Base-by-base conservation (phyloP, 257 asterid genomes). In the Solanum chiquidenum region DNA sequence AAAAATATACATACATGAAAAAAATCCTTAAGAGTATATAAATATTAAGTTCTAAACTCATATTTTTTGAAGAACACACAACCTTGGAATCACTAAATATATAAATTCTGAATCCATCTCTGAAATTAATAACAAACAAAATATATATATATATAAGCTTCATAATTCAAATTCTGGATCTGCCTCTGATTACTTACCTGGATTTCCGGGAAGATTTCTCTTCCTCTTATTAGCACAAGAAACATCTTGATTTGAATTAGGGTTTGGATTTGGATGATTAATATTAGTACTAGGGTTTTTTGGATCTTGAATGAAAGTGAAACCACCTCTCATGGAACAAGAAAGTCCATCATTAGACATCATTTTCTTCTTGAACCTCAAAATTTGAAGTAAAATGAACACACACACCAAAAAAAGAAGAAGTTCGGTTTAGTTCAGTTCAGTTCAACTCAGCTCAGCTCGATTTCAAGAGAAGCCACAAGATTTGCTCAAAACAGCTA, bases 141-240 rank as follows among this genome's bases (percentile, higher is more conserved):
- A 40, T 64, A 64, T 64, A 16, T 64, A 64, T 64, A 16, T 52
- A n/a, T 62, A 64, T 10, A 71, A 79, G 46, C 23, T 58, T 12
- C 31, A 73, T 4, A 71, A 71, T 16, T 14, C 12, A 71, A 31
- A 71, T 71, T 31, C 7, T 71, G 13, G 3, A 71, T 71, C 25
- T 18, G 1, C 7, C 42, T 31, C 25, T 7, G 10, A 69, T 0
- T n/a, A 35, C 85, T 88, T 92, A 84, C 98, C 98, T 91, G 98
- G 99, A 60, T 91, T 95, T 66, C 99, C 99, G 0, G 99, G 99
- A 40, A 95, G 98, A 83, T 93, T 96, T 46, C 99, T 86, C 86
- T 95, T 96, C 76, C 98, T 87, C 87, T 96, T 96, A 77, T 72
- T 72, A 37, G 87, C 21, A 64, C 92, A 82, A 40, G 94, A 83